Percentiles rank a stretch among this genome's conserved stretches.
Evolutionary conservation across 2,329 filamentous ascomycete species (phyloP).

Genomic region (Lasiodiplodia gonubiensis): DNA sequence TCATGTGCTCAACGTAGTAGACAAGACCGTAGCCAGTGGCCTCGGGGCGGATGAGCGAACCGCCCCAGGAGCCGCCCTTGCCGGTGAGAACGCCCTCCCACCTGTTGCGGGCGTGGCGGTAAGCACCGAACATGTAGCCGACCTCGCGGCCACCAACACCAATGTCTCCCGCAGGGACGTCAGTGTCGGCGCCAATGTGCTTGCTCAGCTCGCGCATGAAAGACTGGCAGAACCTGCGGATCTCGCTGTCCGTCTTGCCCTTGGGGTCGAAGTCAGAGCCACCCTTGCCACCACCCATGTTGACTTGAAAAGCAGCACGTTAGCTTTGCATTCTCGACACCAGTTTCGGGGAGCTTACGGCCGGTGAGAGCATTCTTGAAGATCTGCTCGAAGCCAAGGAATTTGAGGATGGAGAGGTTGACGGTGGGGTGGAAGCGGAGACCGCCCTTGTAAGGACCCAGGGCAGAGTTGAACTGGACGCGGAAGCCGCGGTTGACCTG

Average conservation of each 20-base stretch:
- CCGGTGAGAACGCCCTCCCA: conserved; percentile 97
- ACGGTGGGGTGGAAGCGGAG: conserved; percentile 92
- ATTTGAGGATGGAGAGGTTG: conserved; percentile 82
- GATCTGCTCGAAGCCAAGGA: conserved; percentile 98
- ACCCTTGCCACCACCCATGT: conserved; percentile 97
- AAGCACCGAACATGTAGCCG: conserved; percentile 92
- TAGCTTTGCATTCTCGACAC: not conserved
- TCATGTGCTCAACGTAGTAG: conserved; percentile 97
- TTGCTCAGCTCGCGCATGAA: conserved; percentile 97
- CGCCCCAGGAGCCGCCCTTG: conserved; percentile 93
- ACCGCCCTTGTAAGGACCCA: conserved; percentile 98
- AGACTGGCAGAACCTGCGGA: conserved; percentile 91
- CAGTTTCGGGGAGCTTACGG: conserved; percentile 60
- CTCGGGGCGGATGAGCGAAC: conserved; percentile 91
- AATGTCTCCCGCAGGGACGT: conserved; percentile 96
- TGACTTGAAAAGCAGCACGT: conserved; percentile 58
- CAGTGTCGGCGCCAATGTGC: conserved; percentile 95
- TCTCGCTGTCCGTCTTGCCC: conserved; percentile 96
- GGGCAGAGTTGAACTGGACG: conserved; percentile 97
- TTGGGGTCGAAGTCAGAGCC: conserved; percentile 99
- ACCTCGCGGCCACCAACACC: conserved; percentile 92
- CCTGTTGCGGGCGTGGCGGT: conserved; percentile 84
- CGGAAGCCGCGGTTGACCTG: conserved; percentile 95
- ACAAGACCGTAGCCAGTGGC: conserved; percentile 95
- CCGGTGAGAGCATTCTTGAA: conserved; percentile 99